A percentile compares a stretch with the other conserved stretches of the same genome.
Evolutionary conservation across 192 early-diverging fungal genomes (phyloP).

Genomic region (Coemansia reversa): DNA sequence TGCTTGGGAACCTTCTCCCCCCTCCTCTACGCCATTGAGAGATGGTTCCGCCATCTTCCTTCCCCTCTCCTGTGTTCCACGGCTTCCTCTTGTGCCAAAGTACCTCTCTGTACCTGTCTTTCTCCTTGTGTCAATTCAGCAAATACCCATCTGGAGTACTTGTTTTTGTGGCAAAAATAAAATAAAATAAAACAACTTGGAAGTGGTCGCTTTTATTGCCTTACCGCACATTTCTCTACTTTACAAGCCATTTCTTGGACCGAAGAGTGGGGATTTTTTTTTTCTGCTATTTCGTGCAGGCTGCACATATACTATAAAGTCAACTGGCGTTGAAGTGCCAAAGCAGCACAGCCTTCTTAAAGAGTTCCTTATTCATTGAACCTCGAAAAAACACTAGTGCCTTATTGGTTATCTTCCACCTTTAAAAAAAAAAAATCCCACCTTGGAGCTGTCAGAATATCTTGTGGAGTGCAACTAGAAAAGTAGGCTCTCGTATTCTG

Average conservation of each 20-base stretch:
- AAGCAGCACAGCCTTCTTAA: conserved; percentile 2
- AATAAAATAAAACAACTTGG: neutral
- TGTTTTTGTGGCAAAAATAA: neutral
- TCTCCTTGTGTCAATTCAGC: neutral
- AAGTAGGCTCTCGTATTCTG: neutral
- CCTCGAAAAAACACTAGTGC: neutral
- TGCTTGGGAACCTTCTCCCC: too few relatives aligned
- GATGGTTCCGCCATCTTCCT: neutral
- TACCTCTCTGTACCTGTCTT: neutral
- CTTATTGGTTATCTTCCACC: conserved; percentile 7
- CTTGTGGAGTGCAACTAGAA: neutral
- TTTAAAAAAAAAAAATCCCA: conserved; percentile 3
- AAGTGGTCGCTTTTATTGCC: neutral
- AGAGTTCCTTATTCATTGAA: conserved; percentile 5
- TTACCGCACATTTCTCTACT: neutral
- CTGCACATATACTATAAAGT: conserved; percentile 1
- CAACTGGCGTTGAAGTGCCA: neutral
- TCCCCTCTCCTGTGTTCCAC: neutral
- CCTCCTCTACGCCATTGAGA: neutral
- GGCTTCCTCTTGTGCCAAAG: neutral
- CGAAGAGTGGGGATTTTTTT: conserved; percentile 1
- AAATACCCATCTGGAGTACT: neutral
- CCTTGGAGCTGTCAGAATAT: too few relatives aligned
- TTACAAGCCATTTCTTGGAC: neutral
- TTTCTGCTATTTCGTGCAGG: conserved; percentile 5